phyloP scores from a whole-genome alignment of 495 filamentous ascomycete species.

The Parathielavia hyrcaniae region DNA sequence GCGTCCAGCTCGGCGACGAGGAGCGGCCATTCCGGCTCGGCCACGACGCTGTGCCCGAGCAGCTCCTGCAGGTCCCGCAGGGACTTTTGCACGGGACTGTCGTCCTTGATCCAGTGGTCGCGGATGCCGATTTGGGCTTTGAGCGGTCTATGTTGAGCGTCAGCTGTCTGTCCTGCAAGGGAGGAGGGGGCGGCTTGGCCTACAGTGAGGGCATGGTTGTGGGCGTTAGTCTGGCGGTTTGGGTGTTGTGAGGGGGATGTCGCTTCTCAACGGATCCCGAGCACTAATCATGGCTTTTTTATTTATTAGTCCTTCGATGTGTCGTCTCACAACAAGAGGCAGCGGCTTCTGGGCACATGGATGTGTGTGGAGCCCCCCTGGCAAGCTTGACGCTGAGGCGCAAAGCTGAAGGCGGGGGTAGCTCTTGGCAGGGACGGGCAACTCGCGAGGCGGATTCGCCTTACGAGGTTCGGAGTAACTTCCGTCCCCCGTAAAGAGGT shows the following conservation, averaged over 20 bases:
- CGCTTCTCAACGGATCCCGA: background rate
- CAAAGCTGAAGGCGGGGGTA: constrained; percentile 20
- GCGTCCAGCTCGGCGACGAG: constrained; percentile 27
- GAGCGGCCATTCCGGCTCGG: constrained; percentile 34
- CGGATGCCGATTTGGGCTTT: constrained; percentile 34
- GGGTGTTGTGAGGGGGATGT: background rate
- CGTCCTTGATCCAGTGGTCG: constrained; percentile 31
- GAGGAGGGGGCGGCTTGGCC: background rate
- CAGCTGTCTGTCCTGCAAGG: background rate
- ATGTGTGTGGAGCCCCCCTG: background rate
- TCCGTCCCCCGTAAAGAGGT: background rate
- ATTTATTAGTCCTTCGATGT: too few species aligned
- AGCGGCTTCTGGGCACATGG: too few species aligned
- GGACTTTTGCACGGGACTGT: constrained; percentile 23
- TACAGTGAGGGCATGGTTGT: constrained; percentile 24
- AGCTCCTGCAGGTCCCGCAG: constrained; percentile 22
- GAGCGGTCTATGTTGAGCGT: constrained; percentile 29
- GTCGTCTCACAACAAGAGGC: too few species aligned
- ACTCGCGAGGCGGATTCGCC: constrained; percentile 15
- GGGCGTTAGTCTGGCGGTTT: background rate
- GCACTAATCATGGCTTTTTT: background rate
- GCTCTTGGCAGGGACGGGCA: constrained; percentile 12
- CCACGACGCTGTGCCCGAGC: constrained; percentile 30
- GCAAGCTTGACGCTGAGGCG: constrained; percentile 5
- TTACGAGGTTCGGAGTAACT: too few species aligned